Evolutionary conservation across 345 rosid species (phyloP).

Genomic region (Salix dunnii): DNA sequence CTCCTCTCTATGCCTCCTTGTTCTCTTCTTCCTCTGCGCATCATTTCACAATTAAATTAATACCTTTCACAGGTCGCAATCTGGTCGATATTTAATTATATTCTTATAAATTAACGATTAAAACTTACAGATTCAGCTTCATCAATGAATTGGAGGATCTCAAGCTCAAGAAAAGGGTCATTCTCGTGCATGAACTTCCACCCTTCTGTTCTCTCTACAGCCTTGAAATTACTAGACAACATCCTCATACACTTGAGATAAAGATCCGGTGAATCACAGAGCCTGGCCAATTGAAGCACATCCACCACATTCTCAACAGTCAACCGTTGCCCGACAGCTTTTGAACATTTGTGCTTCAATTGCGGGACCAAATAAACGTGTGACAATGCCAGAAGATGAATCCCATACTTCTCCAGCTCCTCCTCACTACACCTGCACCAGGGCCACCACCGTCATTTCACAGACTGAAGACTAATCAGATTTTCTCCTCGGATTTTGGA

Average conservation of each 20-base stretch:
- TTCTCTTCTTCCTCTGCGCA: constrained; percentile 67
- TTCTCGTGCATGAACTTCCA: constrained; percentile 75
- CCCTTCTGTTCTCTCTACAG: constrained; percentile 64
- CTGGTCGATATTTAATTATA: background rate
- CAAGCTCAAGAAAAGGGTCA: constrained; percentile 72
- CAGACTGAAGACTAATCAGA: background rate
- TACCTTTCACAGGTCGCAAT: background rate
- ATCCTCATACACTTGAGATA: constrained; percentile 58
- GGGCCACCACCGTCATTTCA: constrained; percentile 13
- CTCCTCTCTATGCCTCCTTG: constrained; percentile 44
- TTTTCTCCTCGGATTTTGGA: background rate
- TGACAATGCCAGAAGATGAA: constrained; percentile 69
- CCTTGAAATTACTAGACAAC: constrained; percentile 41
- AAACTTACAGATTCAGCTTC: constrained; percentile 59
- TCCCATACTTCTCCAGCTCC: constrained; percentile 61
- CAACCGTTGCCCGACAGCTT: constrained; percentile 43
- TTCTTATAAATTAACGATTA: background rate
- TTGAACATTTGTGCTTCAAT: constrained; percentile 61
- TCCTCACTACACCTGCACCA: constrained; percentile 52
- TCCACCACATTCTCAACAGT: constrained; percentile 70
- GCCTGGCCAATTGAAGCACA: constrained; percentile 68
- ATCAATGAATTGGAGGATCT: constrained; percentile 75
- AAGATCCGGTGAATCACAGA: constrained; percentile 77
- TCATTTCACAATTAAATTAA: background rate
- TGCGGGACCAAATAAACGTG: constrained; percentile 70